A percentile compares a stretch with the other conserved stretches of the same genome.
Conservation (phyloP, 108 stramenopile species). For the Skeletonema potamos region DNA sequence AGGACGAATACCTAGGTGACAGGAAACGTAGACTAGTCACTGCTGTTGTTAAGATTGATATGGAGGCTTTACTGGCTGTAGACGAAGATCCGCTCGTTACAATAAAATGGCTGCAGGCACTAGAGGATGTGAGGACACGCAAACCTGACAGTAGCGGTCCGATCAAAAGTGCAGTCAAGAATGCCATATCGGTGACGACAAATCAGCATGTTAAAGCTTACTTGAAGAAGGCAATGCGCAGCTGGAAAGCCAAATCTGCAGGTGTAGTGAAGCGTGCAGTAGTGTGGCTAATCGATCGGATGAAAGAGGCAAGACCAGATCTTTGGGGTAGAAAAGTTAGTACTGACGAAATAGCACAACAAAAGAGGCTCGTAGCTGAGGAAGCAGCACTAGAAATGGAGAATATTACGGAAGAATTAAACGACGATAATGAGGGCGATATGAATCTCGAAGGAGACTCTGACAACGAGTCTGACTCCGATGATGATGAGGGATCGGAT, state of each 20-base stretch:
- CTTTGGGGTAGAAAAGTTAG: conserved; percentile 46
- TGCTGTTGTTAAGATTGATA: conserved; percentile 79
- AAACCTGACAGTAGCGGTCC: conserved; percentile 46
- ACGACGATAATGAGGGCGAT: conserved; percentile 62
- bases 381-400: conserved; percentile 77
- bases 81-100: conserved; percentile 81
- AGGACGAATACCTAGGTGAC: conserved; percentile 53
- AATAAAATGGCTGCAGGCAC: conserved; percentile 68
- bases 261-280: conserved; percentile 73
- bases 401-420: conserved; percentile 52
- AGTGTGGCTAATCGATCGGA: conserved; percentile 69
- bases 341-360: conserved; percentile 43
- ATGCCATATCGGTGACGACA: conserved; percentile 56
- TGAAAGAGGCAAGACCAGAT: conserved; percentile 82
- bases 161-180: conserved; percentile 58
- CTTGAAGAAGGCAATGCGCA: conserved; percentile 71
- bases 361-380: conserved; percentile 65
- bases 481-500: conserved; percentile 57
- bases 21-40: conserved; percentile 38
- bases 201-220: conserved; percentile 75
- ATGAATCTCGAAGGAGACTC: conserved; percentile 60
- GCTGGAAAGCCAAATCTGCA: conserved; percentile 60
- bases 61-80: conserved; percentile 71
- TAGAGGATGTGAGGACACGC: conserved; percentile 64
- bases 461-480: conserved; percentile 62